Base-by-base conservation (phyloP, 768 basidiomycete genomes). In the Lepiota venenata region DNA sequence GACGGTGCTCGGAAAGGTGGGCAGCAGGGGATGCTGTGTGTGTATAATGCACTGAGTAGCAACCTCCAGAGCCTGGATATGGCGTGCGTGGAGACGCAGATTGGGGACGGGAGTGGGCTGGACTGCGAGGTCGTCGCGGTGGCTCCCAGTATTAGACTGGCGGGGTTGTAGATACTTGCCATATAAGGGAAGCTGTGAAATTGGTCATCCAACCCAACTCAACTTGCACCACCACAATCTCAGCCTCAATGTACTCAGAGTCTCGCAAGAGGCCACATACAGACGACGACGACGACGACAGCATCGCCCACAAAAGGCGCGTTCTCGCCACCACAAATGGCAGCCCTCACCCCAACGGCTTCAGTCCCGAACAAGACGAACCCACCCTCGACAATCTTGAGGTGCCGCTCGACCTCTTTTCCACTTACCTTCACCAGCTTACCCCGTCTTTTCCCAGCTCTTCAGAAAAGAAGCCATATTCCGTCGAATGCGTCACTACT, bases 11-110 rank as follows among this genome's bases (percentile, higher is more conserved):
- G 80, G 81, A 60, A 82, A 82, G 74, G 90, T 88, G 60, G 42
- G 76, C 67, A 2, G 16, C 16, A 25, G 47, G 49, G 49, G n/a
- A 47, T 32, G 69, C n/a, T n/a, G n/a, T n/a, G n/a, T n/a, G n/a
- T n/a, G n/a, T n/a, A n/a, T n/a, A n/a, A n/a, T n/a, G n/a, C n/a
- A n/a, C 55, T 12, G 18, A 32, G 6, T 32, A 8, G 32, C 6
- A 35, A 56, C 53, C 56, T 54, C 36, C 64, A 92, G 88, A 66
- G 74, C 10, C 79, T 93, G 70, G 91, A 93, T 61, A 80, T 93
- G 59, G 78, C 91, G 8, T 98, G 96, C 63, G 82, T 98, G 8
- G 96, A 98, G 70, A 91, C 93, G 20, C 95, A 98, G 68, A 85
- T 96, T 50, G 93, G 93, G 5, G 80, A 90, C 54, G 88, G 88